A percentile compares a stretch with the other conserved stretches of the same genome.
Conservation (phyloP, 2,329 filamentous ascomycete species). For the Tolypocladium guangdongense region DNA sequence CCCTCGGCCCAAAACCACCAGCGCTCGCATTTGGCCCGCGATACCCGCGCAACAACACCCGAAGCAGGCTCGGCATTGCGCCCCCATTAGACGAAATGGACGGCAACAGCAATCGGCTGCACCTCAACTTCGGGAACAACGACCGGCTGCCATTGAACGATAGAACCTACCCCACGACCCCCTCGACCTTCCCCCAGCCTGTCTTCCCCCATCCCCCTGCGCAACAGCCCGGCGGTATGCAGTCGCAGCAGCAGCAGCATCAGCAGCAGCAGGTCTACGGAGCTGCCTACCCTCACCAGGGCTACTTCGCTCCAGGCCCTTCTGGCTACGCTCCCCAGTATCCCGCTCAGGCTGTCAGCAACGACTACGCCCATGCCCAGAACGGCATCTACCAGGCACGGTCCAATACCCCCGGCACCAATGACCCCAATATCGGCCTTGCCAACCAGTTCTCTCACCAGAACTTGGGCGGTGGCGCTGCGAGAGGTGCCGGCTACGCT, state of each 20-base stretch:
- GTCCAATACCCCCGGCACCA: slow-evolving; percentile 49
- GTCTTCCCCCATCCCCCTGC: slow-evolving; percentile 40
- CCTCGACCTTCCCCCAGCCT: slow-evolving; percentile 92
- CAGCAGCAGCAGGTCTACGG: slow-evolving; percentile 30
- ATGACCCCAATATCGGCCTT: slow-evolving; percentile 81
- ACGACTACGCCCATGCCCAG: slow-evolving; percentile 42
- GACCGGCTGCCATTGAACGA: slow-evolving; percentile 52
- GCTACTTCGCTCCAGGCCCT: slow-evolving; percentile 54
- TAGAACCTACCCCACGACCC: slow-evolving; percentile 73
- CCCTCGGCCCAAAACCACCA: not conserved
- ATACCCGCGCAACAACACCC: not conserved
- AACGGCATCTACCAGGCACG: slow-evolving; percentile 35
- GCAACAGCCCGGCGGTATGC: slow-evolving; percentile 11
- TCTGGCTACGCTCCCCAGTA: slow-evolving; percentile 41
- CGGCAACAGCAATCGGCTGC: slow-evolving; percentile 48
- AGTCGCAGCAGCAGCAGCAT: slow-evolving; percentile 29
- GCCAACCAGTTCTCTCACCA: slow-evolving; percentile 96
- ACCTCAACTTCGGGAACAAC: slow-evolving; percentile 57
- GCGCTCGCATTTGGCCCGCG: not conserved
- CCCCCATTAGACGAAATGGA: slow-evolving; percentile 27
- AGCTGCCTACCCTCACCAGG: slow-evolving; percentile 31
- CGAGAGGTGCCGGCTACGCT: slow-evolving; percentile 56
- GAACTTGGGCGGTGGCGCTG: slow-evolving; percentile 65
- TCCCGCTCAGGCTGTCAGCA: slow-evolving; percentile 24
- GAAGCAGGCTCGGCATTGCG: not conserved